phyloP scores from a whole-genome alignment of 2,329 filamentous ascomycete species.

The Fusarium burgessii region DNA sequence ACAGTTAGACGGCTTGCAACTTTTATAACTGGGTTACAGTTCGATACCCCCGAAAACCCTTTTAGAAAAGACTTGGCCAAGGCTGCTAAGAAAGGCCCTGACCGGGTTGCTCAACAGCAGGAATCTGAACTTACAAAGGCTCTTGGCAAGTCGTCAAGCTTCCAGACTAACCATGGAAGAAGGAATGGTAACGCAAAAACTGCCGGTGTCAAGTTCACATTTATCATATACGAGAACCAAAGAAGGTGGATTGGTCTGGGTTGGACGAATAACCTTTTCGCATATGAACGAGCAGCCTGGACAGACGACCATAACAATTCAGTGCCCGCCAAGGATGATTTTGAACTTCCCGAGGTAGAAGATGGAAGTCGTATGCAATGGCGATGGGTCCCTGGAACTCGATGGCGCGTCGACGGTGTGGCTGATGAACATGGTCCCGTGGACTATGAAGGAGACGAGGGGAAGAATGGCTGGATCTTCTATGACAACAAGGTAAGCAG shows the following conservation, averaged over 20 bases:
- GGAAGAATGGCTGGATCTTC: conserved; percentile 89
- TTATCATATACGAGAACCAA: conserved; percentile 97
- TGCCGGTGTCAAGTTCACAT: conserved; percentile 92
- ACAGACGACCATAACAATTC: conserved; percentile 94
- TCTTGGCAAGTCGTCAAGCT: conserved; percentile 47
- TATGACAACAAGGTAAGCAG: conserved; percentile 90
- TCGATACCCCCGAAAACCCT: conserved; percentile 64
- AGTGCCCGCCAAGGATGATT: conserved; percentile 78
- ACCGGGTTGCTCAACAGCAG: conserved; percentile 30
- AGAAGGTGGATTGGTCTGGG: conserved; percentile 93
- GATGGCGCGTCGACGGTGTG: conserved; percentile 88
- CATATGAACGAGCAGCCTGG: conserved; percentile 91
- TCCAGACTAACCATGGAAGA: conserved; percentile 45
- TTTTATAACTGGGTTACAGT: conserved; percentile 83
- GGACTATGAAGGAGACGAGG: conserved; percentile 70
- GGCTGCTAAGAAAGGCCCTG: conserved; percentile 39
- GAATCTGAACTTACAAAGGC: conserved; percentile 63
- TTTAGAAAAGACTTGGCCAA: conserved; percentile 45
- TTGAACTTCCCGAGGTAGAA: conserved; percentile 71
- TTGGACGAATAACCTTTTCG: conserved; percentile 92
- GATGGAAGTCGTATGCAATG: conserved; percentile 68
- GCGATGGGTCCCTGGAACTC: conserved; percentile 85
- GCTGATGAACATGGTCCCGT: conserved; percentile 59
- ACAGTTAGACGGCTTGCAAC: conserved; percentile 76
- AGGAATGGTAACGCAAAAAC: conserved; percentile 63